A percentile compares a stretch with the other conserved stretches of the same genome.
Conservation (phyloP, 2,329 filamentous ascomycete species). For the Fusarium cicatricum region DNA sequence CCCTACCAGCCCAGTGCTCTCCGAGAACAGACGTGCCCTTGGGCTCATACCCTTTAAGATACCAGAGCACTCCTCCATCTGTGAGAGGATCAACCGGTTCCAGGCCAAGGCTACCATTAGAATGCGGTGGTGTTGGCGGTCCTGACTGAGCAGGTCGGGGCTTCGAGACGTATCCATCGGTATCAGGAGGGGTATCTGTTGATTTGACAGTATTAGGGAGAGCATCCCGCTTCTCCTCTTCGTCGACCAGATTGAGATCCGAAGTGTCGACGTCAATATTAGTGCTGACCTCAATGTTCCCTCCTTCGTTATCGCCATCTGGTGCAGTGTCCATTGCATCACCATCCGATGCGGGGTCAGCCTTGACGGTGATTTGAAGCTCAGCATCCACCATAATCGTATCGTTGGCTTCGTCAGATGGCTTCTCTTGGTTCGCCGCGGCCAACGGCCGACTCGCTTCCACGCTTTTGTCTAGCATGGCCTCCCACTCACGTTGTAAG, state of each 20-base stretch:
- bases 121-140: constrained; percentile 74
- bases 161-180: constrained; percentile 54
- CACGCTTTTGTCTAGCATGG: constrained; percentile 73
- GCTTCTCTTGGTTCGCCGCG: constrained; percentile 47
- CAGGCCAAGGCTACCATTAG: constrained; percentile 63
- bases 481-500: constrained; percentile 77
- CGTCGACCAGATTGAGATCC: constrained; percentile 42
- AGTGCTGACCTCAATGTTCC: constrained; percentile 55
- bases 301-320: constrained; percentile 46
- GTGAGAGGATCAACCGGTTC: constrained; percentile 64
- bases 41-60: constrained; percentile 81
- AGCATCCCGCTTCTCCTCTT: constrained; percentile 40
- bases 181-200: constrained; percentile 58
- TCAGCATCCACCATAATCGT: constrained; percentile 62
- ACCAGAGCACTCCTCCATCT: constrained; percentile 87
- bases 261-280: constrained; percentile 59
- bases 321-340: constrained; percentile 50
- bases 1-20: constrained; percentile 71
- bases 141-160: constrained; percentile 46
- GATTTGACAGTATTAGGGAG: constrained; percentile 35
- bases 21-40: constrained; percentile 81
- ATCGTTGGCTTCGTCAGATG: constrained; percentile 53
- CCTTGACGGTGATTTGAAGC: constrained; percentile 57
- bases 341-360: constrained; percentile 36
- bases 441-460: constrained; percentile 58